Percentiles rank a stretch among this genome's conserved stretches.
Conservation (phyloP, 305 asterid species). For the Solanum aculeatissimum region DNA sequence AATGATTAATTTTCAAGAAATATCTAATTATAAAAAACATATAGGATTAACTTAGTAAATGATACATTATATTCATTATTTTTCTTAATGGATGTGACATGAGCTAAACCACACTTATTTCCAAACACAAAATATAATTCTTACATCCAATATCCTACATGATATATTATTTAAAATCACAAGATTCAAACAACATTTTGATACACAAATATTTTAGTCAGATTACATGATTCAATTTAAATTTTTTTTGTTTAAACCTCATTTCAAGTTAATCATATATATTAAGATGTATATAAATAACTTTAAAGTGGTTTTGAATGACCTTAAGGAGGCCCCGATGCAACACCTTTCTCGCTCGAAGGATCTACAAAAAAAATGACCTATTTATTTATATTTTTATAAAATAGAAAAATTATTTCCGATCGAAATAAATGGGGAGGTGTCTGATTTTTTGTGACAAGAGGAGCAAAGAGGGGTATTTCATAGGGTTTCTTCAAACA, state of each 20-base stretch:
- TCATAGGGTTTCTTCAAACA: neutral
- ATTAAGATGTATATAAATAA: too few species aligned
- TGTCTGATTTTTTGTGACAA: neutral
- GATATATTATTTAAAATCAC: neutral
- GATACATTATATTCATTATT: neutral
- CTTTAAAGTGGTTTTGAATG: too few species aligned
- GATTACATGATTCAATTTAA: neutral
- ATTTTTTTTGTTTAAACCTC: too few species aligned
- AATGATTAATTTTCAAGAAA: too few species aligned
- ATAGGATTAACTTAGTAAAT: neutral
- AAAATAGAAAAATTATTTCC: neutral
- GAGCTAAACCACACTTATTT: neutral
- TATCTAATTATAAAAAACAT: neutral
- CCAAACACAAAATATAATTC: rapidly evolving
- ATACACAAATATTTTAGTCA: rapidly evolving
- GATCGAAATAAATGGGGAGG: neutral
- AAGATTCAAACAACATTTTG: neutral
- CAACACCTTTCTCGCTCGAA: too few species aligned
- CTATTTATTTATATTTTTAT: neutral
- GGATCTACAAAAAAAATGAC: too few species aligned
- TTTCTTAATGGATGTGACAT: neutral
- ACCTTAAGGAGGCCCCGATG: too few species aligned
- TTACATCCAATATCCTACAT: rapidly evolving
- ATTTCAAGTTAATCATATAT: too few species aligned
- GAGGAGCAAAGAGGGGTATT: neutral